Percentiles rank a stretch among this genome's conserved stretches.
These are phyloP conservation scores for Ajuga reptans DNA, from an alignment of 305 asterid species.

Conservation along the genomic window DNA sequence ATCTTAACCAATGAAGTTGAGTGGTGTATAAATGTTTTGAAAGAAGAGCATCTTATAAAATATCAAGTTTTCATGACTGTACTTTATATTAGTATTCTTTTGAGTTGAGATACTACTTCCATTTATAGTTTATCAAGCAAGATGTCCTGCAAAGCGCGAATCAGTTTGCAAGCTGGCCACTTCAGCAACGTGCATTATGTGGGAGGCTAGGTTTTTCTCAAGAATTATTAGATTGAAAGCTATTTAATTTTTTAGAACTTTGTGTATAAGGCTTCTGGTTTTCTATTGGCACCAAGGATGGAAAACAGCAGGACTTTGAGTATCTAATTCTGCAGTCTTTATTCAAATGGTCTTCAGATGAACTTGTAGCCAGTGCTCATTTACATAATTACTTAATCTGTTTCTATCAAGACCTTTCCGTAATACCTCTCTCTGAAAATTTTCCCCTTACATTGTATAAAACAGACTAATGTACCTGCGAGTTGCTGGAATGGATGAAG, in stretches of 20 bases:
- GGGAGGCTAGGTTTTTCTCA: not conserved
- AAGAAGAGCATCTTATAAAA: not conserved
- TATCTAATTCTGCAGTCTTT: not conserved
- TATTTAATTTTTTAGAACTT: not conserved
- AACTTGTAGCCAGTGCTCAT: not conserved
- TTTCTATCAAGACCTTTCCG: not conserved
- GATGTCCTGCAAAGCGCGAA: slow-evolving; percentile 5
- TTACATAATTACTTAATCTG: slow-evolving; percentile 13
- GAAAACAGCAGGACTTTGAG: not conserved
- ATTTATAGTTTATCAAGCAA: slow-evolving; percentile 17
- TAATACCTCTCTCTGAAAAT: not conserved
- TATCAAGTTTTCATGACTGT: slow-evolving; percentile 14
- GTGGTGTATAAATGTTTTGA: slow-evolving; percentile 6
- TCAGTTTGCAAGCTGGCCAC: slow-evolving; percentile 9
- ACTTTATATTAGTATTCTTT: not conserved
- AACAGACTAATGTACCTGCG: slow-evolving; percentile 77
- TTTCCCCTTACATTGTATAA: slow-evolving; percentile 20
- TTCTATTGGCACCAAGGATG: slow-evolving; percentile 14
- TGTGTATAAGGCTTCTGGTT: slow-evolving; percentile 13
- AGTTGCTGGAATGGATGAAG: slow-evolving; percentile 91
- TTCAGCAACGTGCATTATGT: slow-evolving; percentile 4
- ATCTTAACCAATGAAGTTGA: slow-evolving; percentile 3
- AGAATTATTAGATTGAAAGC: not conserved
- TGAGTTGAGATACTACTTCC: slow-evolving; percentile 6
- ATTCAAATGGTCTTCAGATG: not conserved